These are phyloP conservation scores for Chrysoporthe cubensis DNA, from an alignment of 2,329 filamentous ascomycete genomes.

Conservation along the genomic window DNA sequence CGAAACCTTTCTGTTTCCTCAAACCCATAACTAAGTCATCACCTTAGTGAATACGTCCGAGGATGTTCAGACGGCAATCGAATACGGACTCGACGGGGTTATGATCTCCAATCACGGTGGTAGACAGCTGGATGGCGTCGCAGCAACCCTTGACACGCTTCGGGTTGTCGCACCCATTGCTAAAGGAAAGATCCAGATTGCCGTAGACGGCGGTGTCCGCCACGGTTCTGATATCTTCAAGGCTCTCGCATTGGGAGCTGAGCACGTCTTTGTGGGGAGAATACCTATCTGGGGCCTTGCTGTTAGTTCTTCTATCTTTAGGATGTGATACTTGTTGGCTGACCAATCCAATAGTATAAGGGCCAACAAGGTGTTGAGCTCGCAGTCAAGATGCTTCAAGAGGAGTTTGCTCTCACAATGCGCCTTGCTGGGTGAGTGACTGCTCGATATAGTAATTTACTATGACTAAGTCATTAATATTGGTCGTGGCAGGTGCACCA, in stretches of 20 bases:
- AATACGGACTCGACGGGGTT: slow-evolving; percentile 40
- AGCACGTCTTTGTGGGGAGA: slow-evolving; percentile 51
- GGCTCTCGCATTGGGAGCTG: slow-evolving; percentile 56
- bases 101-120: slow-evolving; percentile 64
- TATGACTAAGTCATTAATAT: too few species aligned
- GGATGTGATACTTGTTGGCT: too few species aligned
- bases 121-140: slow-evolving; percentile 44
- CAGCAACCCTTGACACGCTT: slow-evolving; percentile 49
- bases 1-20: too few species aligned
- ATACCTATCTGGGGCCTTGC: slow-evolving; percentile 51
- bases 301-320: too few species aligned
- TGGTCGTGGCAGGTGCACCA: too few species aligned
- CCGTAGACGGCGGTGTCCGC: slow-evolving; percentile 57
- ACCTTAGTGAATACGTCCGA: slow-evolving; percentile 40
- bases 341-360: too few species aligned
- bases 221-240: slow-evolving; percentile 61
- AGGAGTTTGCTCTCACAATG: too few species aligned
- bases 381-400: too few species aligned
- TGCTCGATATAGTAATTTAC: too few species aligned
- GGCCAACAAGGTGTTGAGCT: too few species aligned
- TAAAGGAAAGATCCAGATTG: slow-evolving; percentile 54
- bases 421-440: too few species aligned
- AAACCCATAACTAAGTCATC: too few species aligned
- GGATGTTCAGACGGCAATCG: slow-evolving; percentile 46
- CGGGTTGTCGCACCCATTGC: slow-evolving; percentile 50